Base-by-base conservation (phyloP, 495 filamentous ascomycete genomes). In the Immersiella caudata region DNA sequence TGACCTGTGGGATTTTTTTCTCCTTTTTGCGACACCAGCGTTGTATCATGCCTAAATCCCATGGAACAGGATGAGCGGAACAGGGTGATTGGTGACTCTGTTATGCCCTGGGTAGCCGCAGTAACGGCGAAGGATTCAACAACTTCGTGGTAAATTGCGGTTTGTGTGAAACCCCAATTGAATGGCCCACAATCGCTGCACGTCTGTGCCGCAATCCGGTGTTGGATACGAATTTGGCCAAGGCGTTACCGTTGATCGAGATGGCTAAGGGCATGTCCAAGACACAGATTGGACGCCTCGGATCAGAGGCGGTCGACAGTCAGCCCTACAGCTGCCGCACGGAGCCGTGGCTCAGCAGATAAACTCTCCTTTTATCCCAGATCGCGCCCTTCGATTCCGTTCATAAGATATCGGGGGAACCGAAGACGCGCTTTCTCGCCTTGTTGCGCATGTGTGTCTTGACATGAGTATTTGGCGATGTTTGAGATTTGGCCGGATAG, bases 201-300 rank as follows among this genome's bases (percentile, higher is more conserved):
- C 9, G 9, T 14, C 40, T 46, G 40, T 46, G 40, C 40, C 40
- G 40, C 40, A 46, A 46, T 46, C 4, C 11, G 16, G 9, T 18
- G 40, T 46, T 12, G 11, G 40, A 46, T 46, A 46, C 40, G 40
- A 46, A 46, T 14, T 14, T 46, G 40, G 29, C 40, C 16, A 46
- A 46, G 40, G 40, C 40, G 9, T 18, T 14, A 14, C 40, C 5
- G 40, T 46, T 46, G 40, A 46, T 46, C 16, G 40, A 2, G 40
- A 46, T 5, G 4, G 40, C 9, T 6, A 14, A 46, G 40, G 16
- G 2, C 40, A 4, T 46, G 16, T n/a, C n/a, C n/a, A n/a, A 46
- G 40, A 46, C 40, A 46, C 40, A 46, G 40, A 46, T 46, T 46
- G 40, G 40, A 46, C 40, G 40, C 40, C 40, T 46, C 40, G 40